A percentile compares a stretch with the other conserved stretches of the same genome.
These are phyloP conservation scores for Macrophomina tecta DNA, from an alignment of 2,329 filamentous ascomycete species.

Conservation along the genomic window DNA sequence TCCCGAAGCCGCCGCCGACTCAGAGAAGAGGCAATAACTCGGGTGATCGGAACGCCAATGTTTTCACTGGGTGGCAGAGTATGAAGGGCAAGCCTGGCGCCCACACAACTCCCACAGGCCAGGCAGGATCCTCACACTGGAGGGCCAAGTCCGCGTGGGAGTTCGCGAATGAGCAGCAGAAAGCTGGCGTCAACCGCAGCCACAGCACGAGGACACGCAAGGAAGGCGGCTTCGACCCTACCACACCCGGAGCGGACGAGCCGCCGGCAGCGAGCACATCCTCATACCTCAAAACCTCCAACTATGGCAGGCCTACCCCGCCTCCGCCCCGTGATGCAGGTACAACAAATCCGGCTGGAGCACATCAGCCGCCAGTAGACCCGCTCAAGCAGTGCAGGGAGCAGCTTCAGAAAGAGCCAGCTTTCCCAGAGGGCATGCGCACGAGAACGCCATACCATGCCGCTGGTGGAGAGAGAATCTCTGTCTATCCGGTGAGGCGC, in stretches of 20 bases:
- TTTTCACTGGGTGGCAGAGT: slow-evolving; percentile 57
- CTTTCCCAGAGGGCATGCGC: slow-evolving; percentile 54
- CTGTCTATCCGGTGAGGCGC: slow-evolving; percentile 59
- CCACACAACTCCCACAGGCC: not conserved
- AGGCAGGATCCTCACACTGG: slow-evolving; percentile 11
- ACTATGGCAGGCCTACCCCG: slow-evolving; percentile 27
- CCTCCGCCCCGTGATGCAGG: slow-evolving; percentile 17
- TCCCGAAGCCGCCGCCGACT: slow-evolving; percentile 46
- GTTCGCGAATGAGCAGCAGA: slow-evolving; percentile 36
- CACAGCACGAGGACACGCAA: slow-evolving; percentile 53
- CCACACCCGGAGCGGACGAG: slow-evolving; percentile 65
- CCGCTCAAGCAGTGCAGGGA: slow-evolving; percentile 45
- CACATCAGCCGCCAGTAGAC: slow-evolving; percentile 47
- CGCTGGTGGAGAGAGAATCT: slow-evolving; percentile 62
- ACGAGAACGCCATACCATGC: slow-evolving; percentile 60
- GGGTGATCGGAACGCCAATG: slow-evolving; percentile 47
- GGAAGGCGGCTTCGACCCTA: slow-evolving; percentile 64
- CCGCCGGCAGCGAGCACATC: slow-evolving; percentile 60
- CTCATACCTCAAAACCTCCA: slow-evolving; percentile 51
- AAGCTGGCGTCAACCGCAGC: slow-evolving; percentile 45
- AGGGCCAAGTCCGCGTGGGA: slow-evolving; percentile 29
- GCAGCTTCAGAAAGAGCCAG: slow-evolving; percentile 38
- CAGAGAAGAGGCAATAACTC: slow-evolving; percentile 45
- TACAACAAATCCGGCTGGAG: slow-evolving; percentile 29
- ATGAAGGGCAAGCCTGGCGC: slow-evolving; percentile 47